These are phyloP conservation scores for Ophiostoma angusticollis DNA, from an alignment of 2,329 filamentous ascomycete species.

Conservation along the genomic window DNA sequence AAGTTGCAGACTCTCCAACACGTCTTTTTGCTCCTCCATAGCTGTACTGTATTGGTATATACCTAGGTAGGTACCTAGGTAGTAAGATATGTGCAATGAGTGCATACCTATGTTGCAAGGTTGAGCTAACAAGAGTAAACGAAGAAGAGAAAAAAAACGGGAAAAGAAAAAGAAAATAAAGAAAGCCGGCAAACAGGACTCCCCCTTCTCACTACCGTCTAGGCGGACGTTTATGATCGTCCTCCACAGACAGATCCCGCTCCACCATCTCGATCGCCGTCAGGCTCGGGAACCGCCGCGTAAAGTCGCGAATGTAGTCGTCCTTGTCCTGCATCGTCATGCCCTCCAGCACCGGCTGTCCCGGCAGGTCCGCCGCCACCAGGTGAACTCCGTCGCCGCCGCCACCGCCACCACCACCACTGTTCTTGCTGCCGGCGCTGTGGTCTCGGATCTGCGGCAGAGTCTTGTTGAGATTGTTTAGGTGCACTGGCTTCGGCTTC, in stretches of 20 bases:
- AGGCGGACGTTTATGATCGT: too few relatives aligned
- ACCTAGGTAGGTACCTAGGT: too few relatives aligned
- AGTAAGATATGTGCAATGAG: too few relatives aligned
- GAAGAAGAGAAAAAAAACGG: background rate
- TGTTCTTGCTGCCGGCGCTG: too few relatives aligned
- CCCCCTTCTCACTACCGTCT: too few relatives aligned
- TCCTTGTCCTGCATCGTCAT: slow-evolving; percentile 47
- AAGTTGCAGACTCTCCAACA: too few relatives aligned
- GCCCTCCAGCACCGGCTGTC: slow-evolving; percentile 33
- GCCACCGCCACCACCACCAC: slow-evolving; percentile 3
- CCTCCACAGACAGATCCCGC: slow-evolving; percentile 39
- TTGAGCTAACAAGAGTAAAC: too few relatives aligned
- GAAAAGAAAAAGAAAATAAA: background rate
- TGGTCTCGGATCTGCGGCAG: slow-evolving; percentile 1
- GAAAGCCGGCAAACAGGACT: background rate
- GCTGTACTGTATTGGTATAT: too few relatives aligned
- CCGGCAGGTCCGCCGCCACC: slow-evolving; percentile 33
- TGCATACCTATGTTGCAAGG: too few relatives aligned
- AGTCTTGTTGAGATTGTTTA: slow-evolving; percentile 45
- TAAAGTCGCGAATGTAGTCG: slow-evolving; percentile 60
- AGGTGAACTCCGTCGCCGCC: slow-evolving; percentile 18
- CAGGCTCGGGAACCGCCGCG: slow-evolving; percentile 75
- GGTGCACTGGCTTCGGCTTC: slow-evolving; percentile 48
- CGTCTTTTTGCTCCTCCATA: too few relatives aligned
- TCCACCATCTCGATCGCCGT: slow-evolving; percentile 82